A percentile compares a stretch with the other conserved stretches of the same genome.
Evolutionary conservation across 805 yeast species (phyloP).

Genomic region (Candida fluviatilis): DNA sequence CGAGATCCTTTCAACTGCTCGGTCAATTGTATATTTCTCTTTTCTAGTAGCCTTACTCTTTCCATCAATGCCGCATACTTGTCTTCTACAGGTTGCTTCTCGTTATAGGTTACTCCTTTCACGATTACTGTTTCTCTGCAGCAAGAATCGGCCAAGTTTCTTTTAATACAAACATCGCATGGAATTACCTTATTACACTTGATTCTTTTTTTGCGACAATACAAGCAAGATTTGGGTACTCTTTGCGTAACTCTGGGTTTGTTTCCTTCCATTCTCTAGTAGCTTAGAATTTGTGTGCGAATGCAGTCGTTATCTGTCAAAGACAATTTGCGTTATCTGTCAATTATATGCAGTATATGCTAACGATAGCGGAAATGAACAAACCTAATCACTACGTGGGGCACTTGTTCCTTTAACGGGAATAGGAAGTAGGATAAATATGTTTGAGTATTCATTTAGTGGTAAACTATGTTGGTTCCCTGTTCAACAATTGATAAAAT

Average conservation of each 20-base stretch:
- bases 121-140: constrained; percentile 28
- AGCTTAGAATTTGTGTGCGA: too few species aligned
- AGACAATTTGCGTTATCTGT: too few species aligned
- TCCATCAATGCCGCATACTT: neutral
- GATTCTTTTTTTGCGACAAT: constrained; percentile 9
- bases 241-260: constrained; percentile 14
- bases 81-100: constrained; percentile 19
- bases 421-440: too few species aligned
- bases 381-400: too few species aligned
- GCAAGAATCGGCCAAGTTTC: constrained; percentile 26
- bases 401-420: too few species aligned
- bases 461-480: too few species aligned
- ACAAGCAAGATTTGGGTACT: constrained; percentile 11
- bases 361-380: too few species aligned
- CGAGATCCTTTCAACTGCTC: neutral
- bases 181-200: constrained; percentile 13
- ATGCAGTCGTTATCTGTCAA: too few species aligned
- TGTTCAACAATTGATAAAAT: too few species aligned
- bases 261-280: neutral
- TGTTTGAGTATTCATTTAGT: too few species aligned
- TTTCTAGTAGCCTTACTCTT: neutral
- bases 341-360: too few species aligned
- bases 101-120: constrained; percentile 25
- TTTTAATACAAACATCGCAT: constrained; percentile 12
- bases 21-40: neutral